Base-by-base conservation (phyloP, 441 rosid genomes). In the Pelargonium exstipulatum region DNA sequence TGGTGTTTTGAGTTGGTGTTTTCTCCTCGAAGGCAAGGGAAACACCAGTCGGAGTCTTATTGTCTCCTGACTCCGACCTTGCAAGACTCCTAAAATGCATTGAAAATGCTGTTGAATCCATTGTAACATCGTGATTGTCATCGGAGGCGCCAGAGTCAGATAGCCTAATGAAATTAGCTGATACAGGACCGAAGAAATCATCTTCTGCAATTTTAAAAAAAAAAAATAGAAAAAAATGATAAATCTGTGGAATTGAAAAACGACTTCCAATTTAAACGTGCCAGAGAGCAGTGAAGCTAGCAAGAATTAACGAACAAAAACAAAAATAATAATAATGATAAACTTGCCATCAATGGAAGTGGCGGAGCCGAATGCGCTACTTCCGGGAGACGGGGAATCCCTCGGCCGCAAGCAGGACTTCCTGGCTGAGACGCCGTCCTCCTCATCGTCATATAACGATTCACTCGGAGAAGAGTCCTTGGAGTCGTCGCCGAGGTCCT, bases 41-140 rank as follows among this genome's bases (percentile, higher is more conserved):
- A 29, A 64, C 69, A 58, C 75, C 77, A 0, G 78, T 66, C 0
- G 95, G 86, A 0, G 88, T 87, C 84, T 77, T 80, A 16, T 81
- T 18, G 2, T 82, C 98, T 71, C 87, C 96, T 17, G 86, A 77
- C 58, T 87, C 91, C 0, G 97, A 89, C 76, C 75, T 85, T 1
- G 79, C 88, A 73, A 95, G 90, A 80, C 98, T 90, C 18, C 82
- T 88, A 67, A 80, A 95, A 83, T 92, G 98, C 91, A 95, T 83
- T 2, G 99, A 95, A 77, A 95, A 95, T 20, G 89, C 88, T 0
- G 97, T 90, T 0, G 99, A 92, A 77, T 95, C 99, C 98, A 95
- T 90, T 0, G 98, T 92, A 22, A 89, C 45, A 40, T 95, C 99
- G 55, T 86, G 88, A 72, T 83, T 84, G 60, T 86, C 93, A 76